Conservation (phyloP, 345 rosid genomes). For the Citrus glauca region DNA sequence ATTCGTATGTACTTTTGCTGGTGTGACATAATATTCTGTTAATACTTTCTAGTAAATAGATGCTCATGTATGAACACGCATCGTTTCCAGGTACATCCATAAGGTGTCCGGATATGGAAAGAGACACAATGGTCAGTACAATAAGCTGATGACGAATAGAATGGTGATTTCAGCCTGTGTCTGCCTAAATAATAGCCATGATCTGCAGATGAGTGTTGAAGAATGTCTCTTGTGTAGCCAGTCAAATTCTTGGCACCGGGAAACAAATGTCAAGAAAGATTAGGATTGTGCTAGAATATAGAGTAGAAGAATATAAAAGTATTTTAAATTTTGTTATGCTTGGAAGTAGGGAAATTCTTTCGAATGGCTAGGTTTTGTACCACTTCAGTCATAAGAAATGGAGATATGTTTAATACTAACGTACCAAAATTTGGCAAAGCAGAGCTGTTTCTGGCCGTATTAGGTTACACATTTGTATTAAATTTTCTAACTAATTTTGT, state of each 20-base stretch:
- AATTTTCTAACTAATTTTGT: no score
- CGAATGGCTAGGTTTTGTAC: background rate
- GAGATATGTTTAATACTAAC: background rate
- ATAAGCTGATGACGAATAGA: background rate
- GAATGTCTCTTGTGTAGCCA: background rate
- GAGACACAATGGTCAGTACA: background rate
- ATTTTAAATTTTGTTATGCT: background rate
- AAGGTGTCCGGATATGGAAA: constrained; percentile 2
- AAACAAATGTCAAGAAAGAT: background rate
- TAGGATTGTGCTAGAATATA: background rate
- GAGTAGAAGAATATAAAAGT: background rate
- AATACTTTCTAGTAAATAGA: background rate
- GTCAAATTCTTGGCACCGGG: background rate
- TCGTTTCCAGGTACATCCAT: constrained; percentile 29
- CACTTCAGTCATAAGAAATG: constrained; percentile 2
- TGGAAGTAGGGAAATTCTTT: background rate
- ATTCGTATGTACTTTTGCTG: background rate
- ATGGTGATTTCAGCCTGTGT: background rate
- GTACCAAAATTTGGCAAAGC: background rate
- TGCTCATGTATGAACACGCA: constrained; percentile 6
- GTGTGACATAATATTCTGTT: no score
- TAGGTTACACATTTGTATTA: background rate
- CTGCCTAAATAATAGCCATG: background rate
- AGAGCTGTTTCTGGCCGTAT: background rate
- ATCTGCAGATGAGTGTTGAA: background rate